Evolutionary conservation across 768 basidiomycete species (phyloP).

Genomic region (Lentinus tigrinus): DNA sequence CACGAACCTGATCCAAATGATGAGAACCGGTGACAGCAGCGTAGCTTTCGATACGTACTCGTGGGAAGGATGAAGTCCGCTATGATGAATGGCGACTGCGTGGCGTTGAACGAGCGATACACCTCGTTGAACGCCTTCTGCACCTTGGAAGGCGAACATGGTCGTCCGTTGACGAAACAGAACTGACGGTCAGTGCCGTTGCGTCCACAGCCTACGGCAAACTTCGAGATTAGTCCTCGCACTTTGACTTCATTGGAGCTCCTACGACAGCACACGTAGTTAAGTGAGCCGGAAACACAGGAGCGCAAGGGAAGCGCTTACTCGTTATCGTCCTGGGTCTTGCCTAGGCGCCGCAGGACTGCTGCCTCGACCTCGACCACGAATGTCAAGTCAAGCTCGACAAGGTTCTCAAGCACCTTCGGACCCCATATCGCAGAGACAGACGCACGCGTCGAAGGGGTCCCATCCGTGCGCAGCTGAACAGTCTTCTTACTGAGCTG

Average conservation of each 20-base stretch:
- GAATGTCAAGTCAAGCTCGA: conserved; percentile 71
- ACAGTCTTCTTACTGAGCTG: conserved; percentile 53
- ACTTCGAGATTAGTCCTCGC: conserved; percentile 82
- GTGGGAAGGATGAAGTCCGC: conserved; percentile 83
- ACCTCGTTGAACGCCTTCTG: conserved; percentile 92
- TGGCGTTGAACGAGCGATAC: conserved; percentile 76
- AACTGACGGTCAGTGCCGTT: conserved; percentile 85
- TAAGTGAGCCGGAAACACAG: neutral
- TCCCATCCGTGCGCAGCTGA: conserved; percentile 74
- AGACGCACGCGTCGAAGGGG: conserved; percentile 57
- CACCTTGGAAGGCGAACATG: conserved; percentile 80
- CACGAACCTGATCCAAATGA: conserved; percentile 54
- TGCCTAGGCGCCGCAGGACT: conserved; percentile 43
- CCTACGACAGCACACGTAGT: neutral
- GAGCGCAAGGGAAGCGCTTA: neutral
- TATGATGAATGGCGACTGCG: conserved; percentile 78
- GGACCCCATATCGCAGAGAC: conserved; percentile 83
- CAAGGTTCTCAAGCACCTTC: conserved; percentile 71
- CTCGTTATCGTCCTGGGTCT: conserved; percentile 19
- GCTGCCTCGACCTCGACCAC: conserved; percentile 65
- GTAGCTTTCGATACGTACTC: conserved; percentile 41
- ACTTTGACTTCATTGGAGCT: conserved; percentile 48
- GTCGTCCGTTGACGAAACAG: conserved; percentile 90
- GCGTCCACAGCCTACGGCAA: conserved; percentile 71
- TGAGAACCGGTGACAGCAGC: neutral